Evolutionary conservation across 1,284 basidiomycete species (phyloP), one percentile per base, ranked within the genome.

Genomic region (Ceratobasidium sp.): DNA sequence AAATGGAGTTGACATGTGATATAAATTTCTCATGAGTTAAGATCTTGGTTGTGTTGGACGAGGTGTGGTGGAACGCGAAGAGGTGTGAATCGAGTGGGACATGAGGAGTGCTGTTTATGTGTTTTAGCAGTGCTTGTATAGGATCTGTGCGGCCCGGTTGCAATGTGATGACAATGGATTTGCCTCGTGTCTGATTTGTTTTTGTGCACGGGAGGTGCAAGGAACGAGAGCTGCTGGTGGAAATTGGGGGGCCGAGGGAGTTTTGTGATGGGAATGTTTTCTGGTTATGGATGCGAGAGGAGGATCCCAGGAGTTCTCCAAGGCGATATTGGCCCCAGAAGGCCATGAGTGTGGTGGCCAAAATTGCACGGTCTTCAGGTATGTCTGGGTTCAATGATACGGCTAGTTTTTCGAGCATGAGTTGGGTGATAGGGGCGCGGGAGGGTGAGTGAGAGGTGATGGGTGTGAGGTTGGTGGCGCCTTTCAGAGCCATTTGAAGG

Each of bases 401-500:
- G 3, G n/a, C 35, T 4, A 79, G 66, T 10, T 48, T 23, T 35
- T 30, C 44, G 3, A 73, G 30, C 16, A 66, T 65, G 23, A 12
- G 1, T 8, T 35, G 16, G 27, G 74, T 57, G 23, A 77, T 27
- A 18, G 66, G 66, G 1, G 10, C 5, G 5, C 67, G 35, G 27
- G 5, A 14, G 0, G 74, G 69, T 2, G 67, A 65, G n/a, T 73
- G 75, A 6, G 80, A 80, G 4, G 76, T 68, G 0, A 33, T 38
- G 1, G 84, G 84, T 2, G 82, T 74, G 2, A 82, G 77, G 30
- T 81, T 81, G 12, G 80, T 65, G 12, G 81, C 81, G 10, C 82
- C 83, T 14, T 79, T 73, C 0, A 85, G 50, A 0, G 83, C 74
- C 12, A 81, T 78, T 0, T 73, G 73, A 0, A 85, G 80, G 0